Conservation (phyloP, 176 grass and related monocot species). For the Otatea glauca region DNA sequence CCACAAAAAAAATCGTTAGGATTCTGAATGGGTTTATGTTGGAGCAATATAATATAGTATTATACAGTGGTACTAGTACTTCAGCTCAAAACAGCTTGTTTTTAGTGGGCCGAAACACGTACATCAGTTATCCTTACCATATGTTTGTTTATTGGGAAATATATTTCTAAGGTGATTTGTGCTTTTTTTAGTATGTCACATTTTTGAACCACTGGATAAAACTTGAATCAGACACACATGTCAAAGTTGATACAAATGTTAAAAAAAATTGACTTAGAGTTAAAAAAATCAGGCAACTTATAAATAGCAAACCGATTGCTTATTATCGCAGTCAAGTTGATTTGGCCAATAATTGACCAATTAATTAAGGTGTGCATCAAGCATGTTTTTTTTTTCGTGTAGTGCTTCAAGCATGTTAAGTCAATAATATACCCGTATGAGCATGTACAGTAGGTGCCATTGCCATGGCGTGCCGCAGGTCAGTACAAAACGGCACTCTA, state of each 20-base stretch:
- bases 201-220: neutral
- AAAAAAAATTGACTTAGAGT: neutral
- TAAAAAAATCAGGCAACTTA: neutral
- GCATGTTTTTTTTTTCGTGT: neutral
- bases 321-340: neutral
- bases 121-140: neutral
- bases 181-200: neutral
- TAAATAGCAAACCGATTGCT: neutral
- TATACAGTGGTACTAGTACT: neutral
- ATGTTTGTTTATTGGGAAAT: neutral
- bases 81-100: neutral
- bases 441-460: constrained; percentile 37
- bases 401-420: constrained; percentile 12
- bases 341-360: constrained; percentile 15
- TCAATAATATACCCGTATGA: constrained; percentile 52
- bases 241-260: neutral
- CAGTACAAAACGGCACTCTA: constrained; percentile 38
- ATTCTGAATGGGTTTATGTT: neutral
- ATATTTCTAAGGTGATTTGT: neutral
- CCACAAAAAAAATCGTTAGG: neutral
- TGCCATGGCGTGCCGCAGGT: constrained; percentile 22
- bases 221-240: neutral
- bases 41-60: neutral
- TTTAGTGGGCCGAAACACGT: neutral
- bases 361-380: neutral